phyloP scores from a whole-genome alignment of 2,329 filamentous ascomycete genomes.

The Ophiocordyceps polyrhachis-furcata region DNA sequence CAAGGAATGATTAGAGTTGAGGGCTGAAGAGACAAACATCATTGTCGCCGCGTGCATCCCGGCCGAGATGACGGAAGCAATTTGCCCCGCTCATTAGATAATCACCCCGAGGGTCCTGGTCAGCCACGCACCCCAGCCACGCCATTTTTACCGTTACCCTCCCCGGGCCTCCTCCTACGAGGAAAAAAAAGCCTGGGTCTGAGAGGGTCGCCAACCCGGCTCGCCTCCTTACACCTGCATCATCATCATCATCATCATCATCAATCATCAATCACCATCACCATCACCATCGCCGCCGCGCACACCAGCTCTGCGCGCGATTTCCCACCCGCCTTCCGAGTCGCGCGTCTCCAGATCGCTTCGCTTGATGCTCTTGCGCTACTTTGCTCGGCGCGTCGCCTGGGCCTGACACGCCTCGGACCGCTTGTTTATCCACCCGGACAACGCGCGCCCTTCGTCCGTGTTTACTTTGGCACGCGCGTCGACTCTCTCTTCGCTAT shows the following conservation, averaged over 20 bases:
- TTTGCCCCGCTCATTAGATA: no score
- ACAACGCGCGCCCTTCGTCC: slow-evolving; percentile 13
- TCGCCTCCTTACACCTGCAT: slow-evolving; percentile 2
- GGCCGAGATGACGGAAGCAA: slow-evolving; percentile 1
- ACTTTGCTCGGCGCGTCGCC: slow-evolving; percentile 11
- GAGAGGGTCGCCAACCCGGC: slow-evolving; percentile 1
- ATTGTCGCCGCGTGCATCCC: slow-evolving; percentile 2
- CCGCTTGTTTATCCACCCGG: slow-evolving; percentile 14
- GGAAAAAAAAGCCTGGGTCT: background rate
- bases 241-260: background rate
- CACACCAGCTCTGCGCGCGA: slow-evolving; percentile 5
- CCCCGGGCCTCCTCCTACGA: background rate
- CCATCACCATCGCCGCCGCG: slow-evolving; percentile 4
- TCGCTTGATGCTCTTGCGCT: slow-evolving; percentile 13
- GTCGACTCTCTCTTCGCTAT: background rate
- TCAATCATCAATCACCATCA: slow-evolving; percentile 5
- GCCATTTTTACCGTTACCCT: slow-evolving; percentile 13
- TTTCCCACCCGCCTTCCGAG: slow-evolving; percentile 10
- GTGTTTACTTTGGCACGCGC: slow-evolving; percentile 3
- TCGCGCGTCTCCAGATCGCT: slow-evolving; percentile 7
- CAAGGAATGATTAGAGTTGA: background rate
- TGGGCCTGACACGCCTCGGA: slow-evolving; percentile 9
- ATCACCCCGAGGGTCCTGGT: no score
- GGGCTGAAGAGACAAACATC: no score
- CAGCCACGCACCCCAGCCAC: slow-evolving; percentile 15